A percentile compares a stretch with the other conserved stretches of the same genome.
Evolutionary conservation across 2,329 filamentous ascomycete genomes (phyloP).

Genomic region (Hypoxylon sp.): DNA sequence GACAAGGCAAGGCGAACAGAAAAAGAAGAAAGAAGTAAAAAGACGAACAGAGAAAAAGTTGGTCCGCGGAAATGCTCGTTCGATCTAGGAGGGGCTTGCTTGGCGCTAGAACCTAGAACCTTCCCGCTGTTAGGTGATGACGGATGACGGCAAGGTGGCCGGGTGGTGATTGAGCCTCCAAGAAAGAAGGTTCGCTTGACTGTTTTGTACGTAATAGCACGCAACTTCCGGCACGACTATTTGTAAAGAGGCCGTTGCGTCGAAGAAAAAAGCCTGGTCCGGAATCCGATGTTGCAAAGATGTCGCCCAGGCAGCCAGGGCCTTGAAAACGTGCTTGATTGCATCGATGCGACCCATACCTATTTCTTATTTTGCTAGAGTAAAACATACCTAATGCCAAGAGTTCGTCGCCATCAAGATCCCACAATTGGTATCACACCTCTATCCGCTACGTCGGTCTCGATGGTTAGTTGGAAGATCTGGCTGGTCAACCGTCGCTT

Average conservation of each 20-base stretch:
- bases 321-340: constrained; percentile 39
- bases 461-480: constrained; percentile 11
- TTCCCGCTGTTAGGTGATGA: constrained; percentile 34
- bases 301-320: constrained; percentile 31
- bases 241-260: constrained; percentile 27
- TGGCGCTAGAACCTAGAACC: constrained; percentile 35
- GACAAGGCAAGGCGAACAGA: constrained; percentile 9
- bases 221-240: constrained; percentile 32
- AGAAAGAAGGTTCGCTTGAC: constrained; percentile 36
- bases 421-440: constrained; percentile 27
- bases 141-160: no score
- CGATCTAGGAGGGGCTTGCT: constrained; percentile 28
- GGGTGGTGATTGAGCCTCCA: constrained; percentile 38
- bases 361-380: constrained; percentile 26
- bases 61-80: constrained; percentile 42
- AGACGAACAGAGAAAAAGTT: constrained; percentile 6
- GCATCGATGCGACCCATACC: constrained; percentile 35
- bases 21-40: constrained; percentile 16
- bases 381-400: constrained; percentile 44
- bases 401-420: constrained; percentile 31
- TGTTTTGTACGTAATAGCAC: constrained; percentile 50
- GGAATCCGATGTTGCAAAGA: constrained; percentile 23
- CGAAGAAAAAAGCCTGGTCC: background rate
- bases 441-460: constrained; percentile 15
- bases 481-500: background rate